A percentile compares a stretch with the other conserved stretches of the same genome.
phyloP scores from a whole-genome alignment of 2,329 filamentous ascomycete genomes.

The Fusarium virguliforme region DNA sequence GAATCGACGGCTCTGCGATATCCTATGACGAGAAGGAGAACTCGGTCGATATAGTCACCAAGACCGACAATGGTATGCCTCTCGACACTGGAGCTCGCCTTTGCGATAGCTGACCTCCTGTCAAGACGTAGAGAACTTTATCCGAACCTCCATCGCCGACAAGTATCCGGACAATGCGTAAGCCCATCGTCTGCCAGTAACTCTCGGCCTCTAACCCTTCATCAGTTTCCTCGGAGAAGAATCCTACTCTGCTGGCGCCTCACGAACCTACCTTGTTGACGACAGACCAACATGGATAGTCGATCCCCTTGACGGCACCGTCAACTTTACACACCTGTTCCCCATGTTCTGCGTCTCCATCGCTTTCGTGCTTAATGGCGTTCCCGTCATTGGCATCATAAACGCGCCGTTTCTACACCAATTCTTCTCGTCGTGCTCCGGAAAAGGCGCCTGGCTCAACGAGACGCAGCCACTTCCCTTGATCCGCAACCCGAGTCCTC shows the following conservation, averaged over 20 bases:
- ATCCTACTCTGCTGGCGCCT: slow-evolving; percentile 78
- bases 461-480: slow-evolving; percentile 76
- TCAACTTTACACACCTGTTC: slow-evolving; percentile 86
- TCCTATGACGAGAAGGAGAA: slow-evolving; percentile 76
- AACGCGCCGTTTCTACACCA: slow-evolving; percentile 80
- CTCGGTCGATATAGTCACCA: slow-evolving; percentile 83
- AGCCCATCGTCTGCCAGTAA: slow-evolving; percentile 44
- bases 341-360: slow-evolving; percentile 88
- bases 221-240: slow-evolving; percentile 83
- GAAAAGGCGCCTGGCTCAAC: slow-evolving; percentile 79
- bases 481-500: slow-evolving; percentile 73
- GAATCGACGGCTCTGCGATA: slow-evolving; percentile 48
- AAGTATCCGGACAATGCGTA: slow-evolving; percentile 79
- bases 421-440: slow-evolving; percentile 77
- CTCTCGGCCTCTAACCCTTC: slow-evolving; percentile 11
- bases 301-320: slow-evolving; percentile 84
- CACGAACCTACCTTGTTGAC: slow-evolving; percentile 78
- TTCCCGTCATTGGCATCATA: slow-evolving; percentile 79
- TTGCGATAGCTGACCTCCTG: slow-evolving; percentile 15
- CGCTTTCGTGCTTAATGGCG: slow-evolving; percentile 73
- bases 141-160: slow-evolving; percentile 71
- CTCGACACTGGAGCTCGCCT: neutral
- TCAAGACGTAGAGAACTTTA: slow-evolving; percentile 80
- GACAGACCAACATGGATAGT: slow-evolving; percentile 80
- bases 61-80: slow-evolving; percentile 77